A percentile compares a stretch with the other conserved stretches of the same genome.
These are phyloP conservation scores for Trypanosomatidae sp. DNA, from an alignment of 208 protist genomes.

Conservation along the genomic window DNA sequence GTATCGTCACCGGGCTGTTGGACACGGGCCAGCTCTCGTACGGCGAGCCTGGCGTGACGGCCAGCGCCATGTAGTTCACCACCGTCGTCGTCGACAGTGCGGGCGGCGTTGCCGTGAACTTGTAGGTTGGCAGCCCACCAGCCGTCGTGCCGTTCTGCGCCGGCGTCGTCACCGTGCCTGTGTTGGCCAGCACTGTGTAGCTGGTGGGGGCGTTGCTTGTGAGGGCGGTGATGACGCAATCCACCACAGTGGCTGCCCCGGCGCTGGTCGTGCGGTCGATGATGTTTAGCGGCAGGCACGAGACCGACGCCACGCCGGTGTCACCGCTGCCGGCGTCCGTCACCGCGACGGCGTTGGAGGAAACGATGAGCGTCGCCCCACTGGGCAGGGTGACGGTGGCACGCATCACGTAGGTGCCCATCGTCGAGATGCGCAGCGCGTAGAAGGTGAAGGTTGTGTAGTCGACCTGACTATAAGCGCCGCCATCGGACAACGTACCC, in stretches of 20 bases:
- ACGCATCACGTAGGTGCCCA: constrained; percentile 58
- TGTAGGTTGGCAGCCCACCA: constrained; percentile 35
- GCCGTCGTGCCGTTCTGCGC: constrained; percentile 25
- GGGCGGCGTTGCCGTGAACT: constrained; percentile 48
- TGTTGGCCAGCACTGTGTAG: constrained; percentile 56
- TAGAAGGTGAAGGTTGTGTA: constrained; percentile 65
- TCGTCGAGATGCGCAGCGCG: constrained; percentile 39
- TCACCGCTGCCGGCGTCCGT: constrained; percentile 5
- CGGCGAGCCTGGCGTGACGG: constrained; percentile 29
- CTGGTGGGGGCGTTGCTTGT: constrained; percentile 21
- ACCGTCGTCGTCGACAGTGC: background rate
- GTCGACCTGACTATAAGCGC: constrained; percentile 33
- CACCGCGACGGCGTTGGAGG: constrained; percentile 46
- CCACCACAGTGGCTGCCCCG: constrained; percentile 6
- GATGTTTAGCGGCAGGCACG: constrained; percentile 57
- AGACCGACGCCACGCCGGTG: constrained; percentile 31
- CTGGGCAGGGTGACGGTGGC: constrained; percentile 58
- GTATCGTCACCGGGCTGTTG: constrained; percentile 63
- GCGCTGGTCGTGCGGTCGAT: constrained; percentile 24
- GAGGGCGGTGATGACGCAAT: constrained; percentile 46
- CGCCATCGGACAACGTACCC: constrained; percentile 36
- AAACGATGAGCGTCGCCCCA: constrained; percentile 32
- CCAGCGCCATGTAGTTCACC: constrained; percentile 63
- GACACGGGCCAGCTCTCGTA: constrained; percentile 52
- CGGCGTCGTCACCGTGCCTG: constrained; percentile 43